These are phyloP conservation scores for Lecanoromycetidae sp. DNA, from an alignment of 2,329 filamentous ascomycete species.

Conservation along the genomic window DNA sequence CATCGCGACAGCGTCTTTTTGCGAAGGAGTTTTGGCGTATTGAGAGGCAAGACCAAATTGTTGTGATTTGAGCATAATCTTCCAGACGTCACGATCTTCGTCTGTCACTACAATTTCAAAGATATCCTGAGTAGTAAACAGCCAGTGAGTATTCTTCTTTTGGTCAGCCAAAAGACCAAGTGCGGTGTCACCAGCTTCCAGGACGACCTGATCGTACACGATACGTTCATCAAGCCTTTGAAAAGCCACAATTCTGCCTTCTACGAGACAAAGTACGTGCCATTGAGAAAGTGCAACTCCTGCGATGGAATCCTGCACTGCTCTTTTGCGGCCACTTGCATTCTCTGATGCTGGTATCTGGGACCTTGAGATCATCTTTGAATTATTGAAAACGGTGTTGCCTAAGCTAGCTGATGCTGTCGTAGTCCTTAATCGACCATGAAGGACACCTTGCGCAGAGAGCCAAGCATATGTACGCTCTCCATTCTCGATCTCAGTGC, in stretches of 20 bases:
- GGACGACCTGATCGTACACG: constrained; percentile 76
- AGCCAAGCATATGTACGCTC: constrained; percentile 78
- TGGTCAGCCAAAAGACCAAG: constrained; percentile 80
- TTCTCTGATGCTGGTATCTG: constrained; percentile 60
- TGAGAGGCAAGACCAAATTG: constrained; percentile 80
- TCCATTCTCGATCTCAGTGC: constrained; percentile 37
- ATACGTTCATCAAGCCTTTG: constrained; percentile 78
- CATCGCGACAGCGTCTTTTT: constrained; percentile 84
- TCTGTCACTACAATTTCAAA: constrained; percentile 86
- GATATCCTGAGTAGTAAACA: constrained; percentile 82
- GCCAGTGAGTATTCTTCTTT: constrained; percentile 95
- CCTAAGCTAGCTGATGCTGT: constrained; percentile 54
- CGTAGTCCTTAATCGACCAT: constrained; percentile 62
- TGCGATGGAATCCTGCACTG: constrained; percentile 59
- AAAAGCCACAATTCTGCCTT: constrained; percentile 68
- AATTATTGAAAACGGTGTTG: constrained; percentile 61
- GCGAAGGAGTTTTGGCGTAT: constrained; percentile 65
- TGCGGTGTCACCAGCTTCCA: constrained; percentile 65
- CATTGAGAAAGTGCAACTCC: constrained; percentile 83
- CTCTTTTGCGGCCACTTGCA: constrained; percentile 50
- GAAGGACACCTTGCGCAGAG: constrained; percentile 71
- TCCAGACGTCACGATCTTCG: constrained; percentile 88
- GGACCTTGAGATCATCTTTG: constrained; percentile 63
- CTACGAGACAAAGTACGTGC: constrained; percentile 76
- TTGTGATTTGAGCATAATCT: constrained; percentile 74